Base-by-base conservation (phyloP, 371 early-diverging fungal species). In the Apophysomyces elegans region DNA sequence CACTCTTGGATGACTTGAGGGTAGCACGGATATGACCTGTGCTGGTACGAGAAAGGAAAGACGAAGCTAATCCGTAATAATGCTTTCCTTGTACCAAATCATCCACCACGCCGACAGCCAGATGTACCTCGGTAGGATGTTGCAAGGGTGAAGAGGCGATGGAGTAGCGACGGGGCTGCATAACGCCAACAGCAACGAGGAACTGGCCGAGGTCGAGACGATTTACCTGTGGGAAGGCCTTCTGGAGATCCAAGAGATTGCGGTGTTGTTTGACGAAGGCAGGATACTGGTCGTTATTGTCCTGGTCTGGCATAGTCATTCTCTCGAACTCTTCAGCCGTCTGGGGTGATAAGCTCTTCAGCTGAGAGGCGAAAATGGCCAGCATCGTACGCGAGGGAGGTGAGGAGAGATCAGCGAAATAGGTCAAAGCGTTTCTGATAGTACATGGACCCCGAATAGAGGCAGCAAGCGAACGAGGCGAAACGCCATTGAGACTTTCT, bases 101-200 rank as follows among this genome's bases (percentile, higher is more conserved):
- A 35, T 79, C 74, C 0, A 83, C 80, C 16, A 83, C 74, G 59
- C 78, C 80, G 1, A 83, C 75, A 26, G 79, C 64, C 41, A 83
- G 65, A 32, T 75, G 75, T 38, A 75, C 77, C n/a, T 64, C 46
- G 1, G 50, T 54, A 16, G 78, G 74, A 63, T 75, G 59, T 9
- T 50, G 50, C 26, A 76, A 39, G 7, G 84, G 86, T 37, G 81
- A 79, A 14, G 77, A 79, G 4, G 87, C 78, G 58, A 87, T 87
- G 18, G 86, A 86, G 63, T 87, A 87, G 32, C 85, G 78, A 38
- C 87, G 75, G 14, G 87, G 87, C 39, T 77, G 74, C 54, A 87
- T 84, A 13, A 77, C 77, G 37, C 69, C 65, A 4, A 80, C 81
- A 45, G 76, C 67, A 38, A 83, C 69, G 56, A 87, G 61, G 68